These are phyloP conservation scores for Chaetomium sp. DNA, from an alignment of 2,329 filamentous ascomycete species.

Conservation along the genomic window DNA sequence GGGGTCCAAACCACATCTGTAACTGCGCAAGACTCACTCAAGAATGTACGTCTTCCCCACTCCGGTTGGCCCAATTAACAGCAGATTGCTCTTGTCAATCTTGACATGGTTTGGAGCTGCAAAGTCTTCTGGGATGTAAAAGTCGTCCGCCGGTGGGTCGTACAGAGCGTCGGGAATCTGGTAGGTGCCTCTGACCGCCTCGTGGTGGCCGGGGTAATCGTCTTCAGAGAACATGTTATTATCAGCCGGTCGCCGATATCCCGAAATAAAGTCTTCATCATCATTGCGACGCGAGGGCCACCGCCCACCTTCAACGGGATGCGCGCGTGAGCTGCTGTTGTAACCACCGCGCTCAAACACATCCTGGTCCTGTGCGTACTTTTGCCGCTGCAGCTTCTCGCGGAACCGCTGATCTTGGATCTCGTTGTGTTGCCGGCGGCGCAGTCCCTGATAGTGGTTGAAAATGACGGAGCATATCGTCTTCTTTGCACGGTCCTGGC, in stretches of 20 bases:
- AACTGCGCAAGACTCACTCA: slow-evolving; percentile 40
- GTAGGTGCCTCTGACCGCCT: slow-evolving; percentile 39
- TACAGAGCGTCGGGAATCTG: slow-evolving; percentile 29
- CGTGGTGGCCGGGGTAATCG: slow-evolving; percentile 48
- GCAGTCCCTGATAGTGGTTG: slow-evolving; percentile 89
- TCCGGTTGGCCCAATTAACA: slow-evolving; percentile 85
- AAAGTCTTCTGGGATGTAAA: slow-evolving; percentile 45
- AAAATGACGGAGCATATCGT: slow-evolving; percentile 89
- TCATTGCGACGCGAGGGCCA: slow-evolving; percentile 22
- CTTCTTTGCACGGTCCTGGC: slow-evolving; percentile 91
- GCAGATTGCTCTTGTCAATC: slow-evolving; percentile 91
- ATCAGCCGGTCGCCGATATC: slow-evolving; percentile 29
- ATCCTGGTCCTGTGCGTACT: slow-evolving; percentile 61
- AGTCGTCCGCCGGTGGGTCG: slow-evolving; percentile 30
- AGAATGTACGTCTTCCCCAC: slow-evolving; percentile 96
- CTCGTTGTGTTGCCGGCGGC: slow-evolving; percentile 72
- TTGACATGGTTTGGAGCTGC: slow-evolving; percentile 49
- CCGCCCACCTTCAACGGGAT: slow-evolving; percentile 70
- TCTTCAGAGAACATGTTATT: slow-evolving; percentile 35
- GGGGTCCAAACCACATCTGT: background rate
- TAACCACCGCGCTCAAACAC: slow-evolving; percentile 33
- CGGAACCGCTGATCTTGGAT: slow-evolving; percentile 50
- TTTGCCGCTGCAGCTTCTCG: slow-evolving; percentile 65
- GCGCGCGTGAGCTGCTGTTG: slow-evolving; percentile 42
- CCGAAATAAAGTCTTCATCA: slow-evolving; percentile 22